Evolutionary conservation across 768 basidiomycete genomes (phyloP).

Genomic region (Kwoniella dejecticola): DNA sequence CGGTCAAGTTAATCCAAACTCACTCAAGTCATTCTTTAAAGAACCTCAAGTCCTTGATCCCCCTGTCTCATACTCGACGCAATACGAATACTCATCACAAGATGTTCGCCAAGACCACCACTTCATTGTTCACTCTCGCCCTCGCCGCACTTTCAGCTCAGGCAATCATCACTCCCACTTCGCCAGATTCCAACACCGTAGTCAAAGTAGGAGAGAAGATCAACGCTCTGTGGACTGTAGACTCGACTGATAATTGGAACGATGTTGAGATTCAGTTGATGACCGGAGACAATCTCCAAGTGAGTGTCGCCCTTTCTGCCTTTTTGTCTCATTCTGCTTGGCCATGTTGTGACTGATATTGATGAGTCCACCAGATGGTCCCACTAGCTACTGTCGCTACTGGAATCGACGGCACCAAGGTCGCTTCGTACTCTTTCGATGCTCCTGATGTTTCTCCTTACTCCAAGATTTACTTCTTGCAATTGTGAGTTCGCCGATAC

Average conservation of each 20-base stretch:
- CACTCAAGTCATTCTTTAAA: constrained; percentile 18
- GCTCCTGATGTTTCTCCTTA: constrained; percentile 48
- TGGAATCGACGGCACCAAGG: constrained; percentile 46
- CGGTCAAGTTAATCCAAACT: neutral
- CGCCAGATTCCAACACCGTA: constrained; percentile 41
- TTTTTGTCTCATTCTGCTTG: no score
- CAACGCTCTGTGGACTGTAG: constrained; percentile 41
- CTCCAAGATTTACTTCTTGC: constrained; percentile 53
- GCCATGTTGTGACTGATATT: no score
- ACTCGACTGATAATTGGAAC: constrained; percentile 42
- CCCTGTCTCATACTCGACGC: neutral
- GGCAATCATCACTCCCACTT: constrained; percentile 44
- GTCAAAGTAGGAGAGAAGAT: constrained; percentile 41
- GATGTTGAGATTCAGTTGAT: constrained; percentile 47
- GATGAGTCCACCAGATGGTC: constrained; percentile 23
- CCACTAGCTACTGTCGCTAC: constrained; percentile 33
- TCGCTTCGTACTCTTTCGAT: constrained; percentile 28
- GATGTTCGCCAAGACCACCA: constrained; percentile 21
- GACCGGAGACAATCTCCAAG: constrained; percentile 48
- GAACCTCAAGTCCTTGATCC: neutral
- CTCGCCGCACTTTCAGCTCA: constrained; percentile 6
- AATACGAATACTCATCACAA: neutral
- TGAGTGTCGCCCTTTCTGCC: constrained; percentile 22
- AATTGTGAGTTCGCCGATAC: constrained; percentile 34
- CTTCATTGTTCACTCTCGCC: constrained; percentile 25